Evolutionary conservation across 2,329 filamentous ascomycete genomes (phyloP), one percentile per base, ranked within the genome.

Genomic region (Fusarium foetens): DNA sequence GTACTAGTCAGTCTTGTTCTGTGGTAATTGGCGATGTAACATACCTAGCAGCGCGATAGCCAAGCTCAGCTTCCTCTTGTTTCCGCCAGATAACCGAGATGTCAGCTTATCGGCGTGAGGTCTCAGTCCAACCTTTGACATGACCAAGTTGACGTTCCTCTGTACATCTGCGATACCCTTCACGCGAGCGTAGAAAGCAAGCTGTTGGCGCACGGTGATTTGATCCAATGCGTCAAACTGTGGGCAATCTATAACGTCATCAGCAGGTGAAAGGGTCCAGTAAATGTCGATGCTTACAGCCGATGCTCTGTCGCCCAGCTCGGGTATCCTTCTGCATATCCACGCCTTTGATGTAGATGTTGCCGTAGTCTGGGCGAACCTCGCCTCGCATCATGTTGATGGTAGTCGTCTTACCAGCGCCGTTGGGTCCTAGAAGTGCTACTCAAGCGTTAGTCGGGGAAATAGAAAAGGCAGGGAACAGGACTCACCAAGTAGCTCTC

Each of bases 181-280:
- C 35, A 92, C 88, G 23, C 88, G 87, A 7, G 92, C 92, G 77
- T 94, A 95, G 81, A 94, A 94, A 46, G 84, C 80, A 0, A 95
- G 84, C 72, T 94, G 92, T 77, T 95, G 91, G 3, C 86, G 81
- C 0, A 93, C 91, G 0, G 92, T 93, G 87, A 95, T 91, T 42
- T 90, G 86, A 78, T 95, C 93, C 80, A 94, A 90, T 6, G 92
- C 92, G 75, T 91, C 89, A 67, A 90, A 90, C 76, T 92, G 92
- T 1, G 93, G 92, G 75, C 92, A 94, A 0, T 94, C 83, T 62
- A 11, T 2, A 33, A 14, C 1, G 1, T 3, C 5, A 19, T 58
- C 5, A 58, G 45, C 8, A 7, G n/a, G 16, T 21, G 7, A 39
- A 39, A 39, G 3, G 27, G 5, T 12, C 1, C 1, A 6, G 6